Conservation (phyloP, 305 asterid species). For the Ilex paraguariensis region DNA sequence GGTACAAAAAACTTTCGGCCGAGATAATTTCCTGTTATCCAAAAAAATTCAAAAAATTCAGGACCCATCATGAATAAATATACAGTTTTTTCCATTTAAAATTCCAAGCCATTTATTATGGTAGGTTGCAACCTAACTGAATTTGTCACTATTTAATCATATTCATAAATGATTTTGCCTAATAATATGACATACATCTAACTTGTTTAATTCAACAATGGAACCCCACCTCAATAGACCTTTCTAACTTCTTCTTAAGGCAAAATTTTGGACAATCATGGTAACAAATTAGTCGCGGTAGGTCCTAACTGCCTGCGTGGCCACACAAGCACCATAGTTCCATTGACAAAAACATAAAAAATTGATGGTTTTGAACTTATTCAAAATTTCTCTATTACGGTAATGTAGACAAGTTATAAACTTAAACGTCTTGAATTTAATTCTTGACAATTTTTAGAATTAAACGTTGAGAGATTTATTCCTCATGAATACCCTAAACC, state of each 20-base stretch:
- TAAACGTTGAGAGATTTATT: too few species aligned
- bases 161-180: not conserved
- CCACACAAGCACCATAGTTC: too few species aligned
- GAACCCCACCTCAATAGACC: constrained; percentile 57
- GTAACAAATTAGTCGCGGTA: constrained; percentile 12
- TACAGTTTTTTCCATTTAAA: not conserved
- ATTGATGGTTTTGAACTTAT: too few species aligned
- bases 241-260: constrained; percentile 15
- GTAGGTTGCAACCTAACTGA: not conserved
- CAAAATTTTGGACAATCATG: constrained; percentile 14
- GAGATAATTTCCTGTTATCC: not conserved
- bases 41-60: too few species aligned
- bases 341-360: too few species aligned
- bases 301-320: too few species aligned
- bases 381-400: too few species aligned
- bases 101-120: not conserved
- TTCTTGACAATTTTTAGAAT: too few species aligned
- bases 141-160: not conserved
- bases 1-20: not conserved
- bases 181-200: constrained; percentile 22
- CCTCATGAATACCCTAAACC: too few species aligned
- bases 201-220: constrained; percentile 54
- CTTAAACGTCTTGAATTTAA: too few species aligned
- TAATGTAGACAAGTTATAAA: too few species aligned
- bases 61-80: not conserved